These are phyloP conservation scores for Ceratocystis diversiconidia DNA, from an alignment of 2,329 filamentous ascomycete species.

Conservation along the genomic window DNA sequence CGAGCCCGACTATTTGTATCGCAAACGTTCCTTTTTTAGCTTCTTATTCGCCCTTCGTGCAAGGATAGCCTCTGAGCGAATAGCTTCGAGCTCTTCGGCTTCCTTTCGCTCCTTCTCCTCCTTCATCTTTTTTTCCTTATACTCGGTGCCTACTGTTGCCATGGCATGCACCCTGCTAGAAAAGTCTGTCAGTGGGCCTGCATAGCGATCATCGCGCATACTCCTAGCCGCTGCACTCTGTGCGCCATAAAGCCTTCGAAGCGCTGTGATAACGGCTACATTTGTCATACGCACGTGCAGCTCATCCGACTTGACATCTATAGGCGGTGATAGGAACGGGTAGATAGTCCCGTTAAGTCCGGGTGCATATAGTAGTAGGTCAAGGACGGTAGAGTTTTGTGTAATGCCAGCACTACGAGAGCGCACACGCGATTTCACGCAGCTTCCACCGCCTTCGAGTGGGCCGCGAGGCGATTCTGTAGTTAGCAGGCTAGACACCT, in stretches of 20 bases:
- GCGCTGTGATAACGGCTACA: constrained; percentile 4
- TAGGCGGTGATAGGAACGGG: constrained; percentile 10
- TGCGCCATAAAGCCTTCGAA: constrained; percentile 6
- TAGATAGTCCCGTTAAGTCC: constrained; percentile 7
- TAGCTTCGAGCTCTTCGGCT: not conserved
- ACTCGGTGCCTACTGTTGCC: constrained; percentile 1
- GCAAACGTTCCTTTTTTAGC: not conserved
- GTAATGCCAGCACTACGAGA: not conserved
- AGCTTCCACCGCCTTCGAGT: not conserved
- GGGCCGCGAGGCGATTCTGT: not conserved
- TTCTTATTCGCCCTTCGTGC: constrained; percentile 8
- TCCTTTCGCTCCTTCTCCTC: not conserved
- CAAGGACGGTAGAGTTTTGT: not conserved
- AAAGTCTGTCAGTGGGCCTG: constrained; percentile 15
- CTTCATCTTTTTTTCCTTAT: not conserved
- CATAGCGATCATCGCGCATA: constrained; percentile 6
- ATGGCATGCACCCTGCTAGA: constrained; percentile 12
- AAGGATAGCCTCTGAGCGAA: not conserved
- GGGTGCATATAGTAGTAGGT: constrained; percentile 10
- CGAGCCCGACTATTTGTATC: not conserved
- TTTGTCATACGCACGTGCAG: constrained; percentile 9
- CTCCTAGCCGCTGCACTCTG: not conserved
- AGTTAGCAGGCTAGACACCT: not conserved
- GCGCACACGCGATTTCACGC: not conserved
- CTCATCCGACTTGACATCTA: not conserved